Evolutionary conservation across 352 stramenopile genomes (phyloP), one percentile per base, ranked within the genome.

Genomic region (Phytophthora hybrid): DNA sequence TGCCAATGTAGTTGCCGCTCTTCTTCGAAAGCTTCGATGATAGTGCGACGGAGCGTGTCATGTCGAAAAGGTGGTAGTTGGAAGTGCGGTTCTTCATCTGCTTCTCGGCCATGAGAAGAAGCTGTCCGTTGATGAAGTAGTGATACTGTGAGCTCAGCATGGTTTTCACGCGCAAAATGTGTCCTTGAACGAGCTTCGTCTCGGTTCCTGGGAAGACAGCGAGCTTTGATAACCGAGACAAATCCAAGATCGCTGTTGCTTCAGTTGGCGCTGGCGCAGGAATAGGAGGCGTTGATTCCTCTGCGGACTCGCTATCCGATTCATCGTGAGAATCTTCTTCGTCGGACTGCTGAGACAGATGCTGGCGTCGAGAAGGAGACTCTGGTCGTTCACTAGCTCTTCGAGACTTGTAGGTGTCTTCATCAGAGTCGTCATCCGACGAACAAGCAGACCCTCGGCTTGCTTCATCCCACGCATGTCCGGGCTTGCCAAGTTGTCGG

Each of bases 61-160:
- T 94, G 75, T 97, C 92, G 66, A 95, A 97, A 54, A 97, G 70
- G 66, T 93, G 80, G 69, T 95, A 97, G 75, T 96, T 94, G 16
- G 89, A 88, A 21, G 89, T 95, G 26, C 89, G 88, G 57, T 84
- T 90, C 71, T 90, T 88, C 63, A 88, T 71, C 64, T 91, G 76
- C 67, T 91, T 93, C 52, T 92, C 77, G 14, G 86, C 86, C 73
- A 92, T 83, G 10, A 93, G 75, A 10, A 93, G 56, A 10, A 90
- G 77, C 44, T 85, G 75, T 9, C 82, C 76, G 49, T 92, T 85
- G 61, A 92, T 80, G 59, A 82, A 90, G 49, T 86, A 90, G 23
- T 90, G 81, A 57, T 90, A 93, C 52, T 90, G 83, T 5, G 82
- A 79, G 19, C 84, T 80, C 52, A 93, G 65, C 31, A 90, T 74